Base-by-base conservation (phyloP, 2,329 filamentous ascomycete genomes). In the Beauveria asiatica region DNA sequence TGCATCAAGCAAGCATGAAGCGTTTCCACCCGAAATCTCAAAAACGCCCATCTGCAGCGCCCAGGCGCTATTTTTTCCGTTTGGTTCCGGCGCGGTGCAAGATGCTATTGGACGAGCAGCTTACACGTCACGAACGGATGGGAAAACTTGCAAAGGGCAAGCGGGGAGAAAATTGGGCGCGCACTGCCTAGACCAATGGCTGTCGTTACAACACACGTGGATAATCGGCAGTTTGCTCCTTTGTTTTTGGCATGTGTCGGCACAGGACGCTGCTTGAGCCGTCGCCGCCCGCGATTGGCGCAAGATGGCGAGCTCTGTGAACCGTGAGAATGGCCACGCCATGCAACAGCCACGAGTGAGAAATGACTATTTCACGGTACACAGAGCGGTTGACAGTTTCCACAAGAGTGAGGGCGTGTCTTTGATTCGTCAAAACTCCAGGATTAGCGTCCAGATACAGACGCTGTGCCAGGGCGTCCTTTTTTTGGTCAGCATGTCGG, bases 1-100 rank as follows among this genome's bases (percentile, higher is more conserved):
- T 51, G 46, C 48, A 58, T 58, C 56, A 48, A 50, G 17, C 33
- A 41, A 42, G 44, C 44, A 51, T n/a, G 39, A 58, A 51, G 46
- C 56, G 56, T 58, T 58, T 51, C 37, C 56, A 51, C 56, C 56
- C 56, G 56, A 58, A 27, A 51, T 58, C 46, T 57, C 17, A 33
- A 55, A 55, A 55, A 39, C 19, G 13, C 30, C 19, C 33, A 57
- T 57, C 54, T 16, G 10, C 11, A 51, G 37, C 23, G 46, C 56
- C 46, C 39, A 44, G 45, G 56, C 25, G 17, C 46, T 33, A 19
- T 50, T 37, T 37, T 33, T 37, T 37, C 56, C 56, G 56, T 58
- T 30, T 42, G 46, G 19, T 58, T 41, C 56, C 56, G 56, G 46
- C 25, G 33, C n/a, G 16, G 48, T 44, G 56, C 46, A 21, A 44